These are phyloP conservation scores for Calocera cornea DNA, from an alignment of 768 basidiomycete species.

Conservation along the genomic window DNA sequence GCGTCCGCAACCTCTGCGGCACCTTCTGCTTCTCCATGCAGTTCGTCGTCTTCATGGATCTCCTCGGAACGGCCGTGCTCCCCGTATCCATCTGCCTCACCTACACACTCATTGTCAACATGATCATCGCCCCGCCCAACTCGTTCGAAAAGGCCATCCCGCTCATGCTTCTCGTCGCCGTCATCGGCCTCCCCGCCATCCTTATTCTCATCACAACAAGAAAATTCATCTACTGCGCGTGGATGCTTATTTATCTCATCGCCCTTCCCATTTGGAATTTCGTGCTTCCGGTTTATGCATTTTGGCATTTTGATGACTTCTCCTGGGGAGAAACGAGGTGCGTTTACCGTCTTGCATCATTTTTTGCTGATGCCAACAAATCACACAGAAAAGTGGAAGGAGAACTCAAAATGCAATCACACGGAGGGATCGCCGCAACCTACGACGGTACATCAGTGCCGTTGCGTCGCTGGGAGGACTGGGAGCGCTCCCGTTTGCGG, in stretches of 20 bases:
- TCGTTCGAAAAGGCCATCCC: slow-evolving; percentile 90
- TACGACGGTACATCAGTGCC: slow-evolving; percentile 55
- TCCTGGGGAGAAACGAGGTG: slow-evolving; percentile 98
- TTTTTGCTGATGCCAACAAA: slow-evolving; percentile 11
- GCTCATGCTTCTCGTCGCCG: slow-evolving; percentile 71
- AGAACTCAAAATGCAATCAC: slow-evolving; percentile 65
- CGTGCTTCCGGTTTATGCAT: slow-evolving; percentile 83
- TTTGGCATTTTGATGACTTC: slow-evolving; percentile 99
- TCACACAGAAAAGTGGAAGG: slow-evolving; percentile 78
- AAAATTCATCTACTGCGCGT: slow-evolving; percentile 90
- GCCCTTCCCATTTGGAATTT: slow-evolving; percentile 97
- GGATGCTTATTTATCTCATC: slow-evolving; percentile 91
- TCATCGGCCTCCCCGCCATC: slow-evolving; percentile 84
- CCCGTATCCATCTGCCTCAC: slow-evolving; percentile 90
- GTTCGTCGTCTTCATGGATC: slow-evolving; percentile 96
- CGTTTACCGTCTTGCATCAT: slow-evolving; percentile 18
- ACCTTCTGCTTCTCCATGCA: slow-evolving; percentile 99
- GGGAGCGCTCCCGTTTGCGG: slow-evolving; percentile 89
- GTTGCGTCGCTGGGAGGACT: slow-evolving; percentile 96
- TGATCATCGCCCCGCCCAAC: slow-evolving; percentile 66
- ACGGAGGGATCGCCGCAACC: slow-evolving; percentile 49
- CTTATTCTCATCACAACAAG: slow-evolving; percentile 87
- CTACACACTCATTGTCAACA: slow-evolving; percentile 70
- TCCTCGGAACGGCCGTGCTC: slow-evolving; percentile 78
- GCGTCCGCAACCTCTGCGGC: slow-evolving; percentile 92